These are phyloP conservation scores for Hypoxylon sp. DNA, from an alignment of 2,329 filamentous ascomycete species.

Conservation along the genomic window DNA sequence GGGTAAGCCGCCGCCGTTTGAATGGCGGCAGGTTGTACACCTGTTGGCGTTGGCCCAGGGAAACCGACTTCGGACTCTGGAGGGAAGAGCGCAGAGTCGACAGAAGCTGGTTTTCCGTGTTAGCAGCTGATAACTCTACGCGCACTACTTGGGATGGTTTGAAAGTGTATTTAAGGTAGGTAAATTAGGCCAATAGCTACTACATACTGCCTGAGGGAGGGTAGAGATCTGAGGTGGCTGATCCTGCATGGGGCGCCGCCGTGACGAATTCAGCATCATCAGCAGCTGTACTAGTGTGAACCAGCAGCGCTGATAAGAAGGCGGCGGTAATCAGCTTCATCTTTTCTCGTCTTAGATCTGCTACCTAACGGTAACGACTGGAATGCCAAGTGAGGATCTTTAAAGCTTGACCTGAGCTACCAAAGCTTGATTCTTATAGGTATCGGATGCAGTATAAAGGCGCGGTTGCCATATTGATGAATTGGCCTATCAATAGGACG, in stretches of 20 bases:
- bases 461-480: slow-evolving; percentile 8
- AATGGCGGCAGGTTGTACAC: slow-evolving; percentile 51
- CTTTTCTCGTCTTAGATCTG: slow-evolving; percentile 24
- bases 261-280: slow-evolving; percentile 37
- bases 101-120: slow-evolving; percentile 47
- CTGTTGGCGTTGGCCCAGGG: slow-evolving; percentile 50
- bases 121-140: slow-evolving; percentile 7
- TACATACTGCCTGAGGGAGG: slow-evolving; percentile 43
- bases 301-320: slow-evolving; percentile 38
- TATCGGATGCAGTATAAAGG: slow-evolving; percentile 10
- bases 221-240: slow-evolving; percentile 38
- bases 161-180: not conserved
- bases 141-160: not conserved
- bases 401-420: slow-evolving; percentile 33
- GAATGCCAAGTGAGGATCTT: slow-evolving; percentile 33
- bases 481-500: slow-evolving; percentile 39
- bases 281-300: slow-evolving; percentile 30
- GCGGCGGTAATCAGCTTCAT: slow-evolving; percentile 38
- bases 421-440: slow-evolving; percentile 39
- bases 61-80: slow-evolving; percentile 53
- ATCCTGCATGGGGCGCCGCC: slow-evolving; percentile 38
- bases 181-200: slow-evolving; percentile 7
- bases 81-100: slow-evolving; percentile 52
- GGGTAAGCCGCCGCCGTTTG: slow-evolving; percentile 52
- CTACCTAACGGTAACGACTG: slow-evolving; percentile 16